Conservation (phyloP, 306 rosid genomes). For the Hylodesmum podocarpum region DNA sequence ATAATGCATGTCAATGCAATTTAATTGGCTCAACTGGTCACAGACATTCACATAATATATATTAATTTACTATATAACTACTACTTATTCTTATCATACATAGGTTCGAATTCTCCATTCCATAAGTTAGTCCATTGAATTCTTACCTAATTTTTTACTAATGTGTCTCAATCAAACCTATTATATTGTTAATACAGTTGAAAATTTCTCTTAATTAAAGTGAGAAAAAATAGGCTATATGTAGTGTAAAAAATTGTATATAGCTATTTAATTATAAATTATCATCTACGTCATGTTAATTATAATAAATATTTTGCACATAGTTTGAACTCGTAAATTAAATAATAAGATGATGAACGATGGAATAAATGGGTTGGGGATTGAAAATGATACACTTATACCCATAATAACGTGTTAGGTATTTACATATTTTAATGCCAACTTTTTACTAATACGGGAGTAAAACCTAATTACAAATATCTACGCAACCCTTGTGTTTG, state of each 20-base stretch:
- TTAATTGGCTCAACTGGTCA: not conserved
- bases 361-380: not conserved
- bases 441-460: not conserved
- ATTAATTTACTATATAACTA: not conserved
- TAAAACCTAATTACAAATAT: not conserved
- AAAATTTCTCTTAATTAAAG: not conserved
- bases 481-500: not conserved
- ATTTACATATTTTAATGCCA: not conserved
- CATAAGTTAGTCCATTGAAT: not conserved
- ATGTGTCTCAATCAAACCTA: too few species aligned
- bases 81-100: not conserved
- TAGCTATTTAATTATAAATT: too few species aligned
- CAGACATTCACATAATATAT: not conserved
- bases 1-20: not conserved
- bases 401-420: not conserved
- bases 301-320: too few species aligned
- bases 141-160: not conserved
- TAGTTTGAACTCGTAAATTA: too few species aligned
- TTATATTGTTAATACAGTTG: not conserved
- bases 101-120: conserved; percentile 3
- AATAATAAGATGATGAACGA: not conserved
- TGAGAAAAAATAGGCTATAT: too few species aligned
- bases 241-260: too few species aligned
- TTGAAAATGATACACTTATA: not conserved
- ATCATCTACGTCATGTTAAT: too few species aligned